Conservation (phyloP, 352 stramenopile species). For the Phytopythium delawarense region DNA sequence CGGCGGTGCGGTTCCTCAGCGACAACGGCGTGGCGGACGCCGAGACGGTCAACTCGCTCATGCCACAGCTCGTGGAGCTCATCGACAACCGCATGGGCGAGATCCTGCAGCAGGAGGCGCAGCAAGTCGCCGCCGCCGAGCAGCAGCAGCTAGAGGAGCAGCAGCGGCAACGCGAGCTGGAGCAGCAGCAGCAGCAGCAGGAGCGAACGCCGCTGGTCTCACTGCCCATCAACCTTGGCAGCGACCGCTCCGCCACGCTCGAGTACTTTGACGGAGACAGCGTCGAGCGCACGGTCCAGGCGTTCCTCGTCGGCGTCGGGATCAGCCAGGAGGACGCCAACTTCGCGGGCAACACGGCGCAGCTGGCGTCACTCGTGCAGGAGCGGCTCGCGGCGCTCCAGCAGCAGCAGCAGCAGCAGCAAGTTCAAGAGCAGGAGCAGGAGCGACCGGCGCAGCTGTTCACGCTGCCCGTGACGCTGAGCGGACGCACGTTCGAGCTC, state of each 20-base stretch:
- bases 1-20: constrained; percentile 49
- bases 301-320: constrained; percentile 52
- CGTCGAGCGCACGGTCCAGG: constrained; percentile 56
- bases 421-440: constrained; percentile 14
- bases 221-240: constrained; percentile 46
- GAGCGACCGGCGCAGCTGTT: constrained; percentile 29
- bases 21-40: constrained; percentile 53
- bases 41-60: constrained; percentile 27
- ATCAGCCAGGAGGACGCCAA: constrained; percentile 29
- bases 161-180: constrained; percentile 8
- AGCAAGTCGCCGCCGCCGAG: constrained; percentile 10
- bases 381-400: constrained; percentile 21
- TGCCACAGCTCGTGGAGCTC: constrained; percentile 54
- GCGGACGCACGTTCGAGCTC: constrained; percentile 48
- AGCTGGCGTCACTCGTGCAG: constrained; percentile 38
- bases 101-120: constrained; percentile 33
- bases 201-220: constrained; percentile 33
- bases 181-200: constrained; percentile 7
- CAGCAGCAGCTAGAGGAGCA: constrained; percentile 3
- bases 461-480: constrained; percentile 56
- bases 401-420: constrained; percentile 19
- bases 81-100: constrained; percentile 50
- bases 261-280: constrained; percentile 76
- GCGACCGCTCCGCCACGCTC: constrained; percentile 38
- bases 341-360: constrained; percentile 37